Conservation (phyloP, 768 basidiomycete species). For the Mycena pura region DNA sequence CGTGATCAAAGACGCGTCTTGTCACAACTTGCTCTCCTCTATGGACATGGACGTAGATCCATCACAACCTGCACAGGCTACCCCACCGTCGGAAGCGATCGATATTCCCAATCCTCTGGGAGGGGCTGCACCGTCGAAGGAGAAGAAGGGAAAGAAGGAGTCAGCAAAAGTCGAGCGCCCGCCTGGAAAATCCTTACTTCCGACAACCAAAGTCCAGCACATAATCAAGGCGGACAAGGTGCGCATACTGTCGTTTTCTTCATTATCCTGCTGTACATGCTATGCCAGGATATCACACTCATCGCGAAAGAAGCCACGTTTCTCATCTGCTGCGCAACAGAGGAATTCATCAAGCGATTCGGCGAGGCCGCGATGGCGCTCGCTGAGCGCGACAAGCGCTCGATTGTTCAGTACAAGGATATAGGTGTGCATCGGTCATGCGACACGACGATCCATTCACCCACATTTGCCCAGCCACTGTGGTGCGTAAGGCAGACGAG, state of each 20-base stretch:
- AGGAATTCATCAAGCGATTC: constrained; percentile 84
- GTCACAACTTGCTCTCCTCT: background rate
- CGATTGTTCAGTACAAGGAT: constrained; percentile 81
- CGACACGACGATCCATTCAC: background rate
- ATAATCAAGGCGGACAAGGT: constrained; percentile 90
- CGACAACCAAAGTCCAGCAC: constrained; percentile 79
- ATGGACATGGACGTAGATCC: constrained; percentile 11
- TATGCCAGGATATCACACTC: constrained; percentile 71
- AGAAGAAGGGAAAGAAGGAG: constrained; percentile 38
- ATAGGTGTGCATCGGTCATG: constrained; percentile 59
- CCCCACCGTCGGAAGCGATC: background rate
- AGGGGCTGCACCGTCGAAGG: constrained; percentile 29
- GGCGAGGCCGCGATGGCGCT: constrained; percentile 73
- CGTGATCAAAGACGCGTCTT: background rate
- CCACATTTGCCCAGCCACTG: constrained; percentile 50
- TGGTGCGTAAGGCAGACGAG: constrained; percentile 72
- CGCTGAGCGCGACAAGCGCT: constrained; percentile 73
- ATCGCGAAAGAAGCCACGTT: constrained; percentile 81
- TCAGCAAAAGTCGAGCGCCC: constrained; percentile 38
- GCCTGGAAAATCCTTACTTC: constrained; percentile 75
- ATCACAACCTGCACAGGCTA: background rate
- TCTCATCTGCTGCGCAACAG: constrained; percentile 82
- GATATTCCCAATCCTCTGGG: background rate
- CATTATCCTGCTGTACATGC: constrained; percentile 1
- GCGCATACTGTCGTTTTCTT: constrained; percentile 20